Evolutionary conservation across 2,329 filamentous ascomycete species (phyloP), one percentile per base, ranked within the genome.

Genomic region (Remersonia thermophila): DNA sequence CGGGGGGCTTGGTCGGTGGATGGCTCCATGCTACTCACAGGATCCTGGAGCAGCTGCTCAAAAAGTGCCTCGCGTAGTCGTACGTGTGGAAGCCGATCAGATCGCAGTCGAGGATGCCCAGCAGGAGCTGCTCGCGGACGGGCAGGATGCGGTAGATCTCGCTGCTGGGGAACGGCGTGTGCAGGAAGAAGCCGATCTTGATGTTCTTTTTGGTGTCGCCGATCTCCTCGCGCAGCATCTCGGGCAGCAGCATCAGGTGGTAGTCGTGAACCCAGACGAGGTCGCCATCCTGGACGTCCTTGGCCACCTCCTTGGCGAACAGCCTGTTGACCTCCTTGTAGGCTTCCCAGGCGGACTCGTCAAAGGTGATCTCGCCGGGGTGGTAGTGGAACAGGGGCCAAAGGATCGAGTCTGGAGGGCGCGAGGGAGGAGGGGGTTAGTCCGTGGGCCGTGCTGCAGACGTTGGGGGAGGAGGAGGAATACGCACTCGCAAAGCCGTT

Each of bases 341-440:
- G 35, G 86, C 89, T 16, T 79, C 72, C 91, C 91, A 98, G 3
- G 86, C 83, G 29, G 80, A 81, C 62, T 96, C 89, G 62, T 96
- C 87, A 58, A 96, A 96, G 30, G 86, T 94, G 51, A 96, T 95
- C 67, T 96, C 89, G 55, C 89, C 89, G 34, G 91, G 89, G 60
- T 98, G 91, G 63, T 96, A 96, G 65, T 96, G 91, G 67, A 98
- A 93, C 27, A 98, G 77, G 3, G 91, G 91, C 91, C 91, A 98
- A 42, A 98, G 78, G 57, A 96, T 96, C 7, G 85, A 93, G 61
- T 98, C 85, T 89, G 47, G 9, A 9, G 13, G 7, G n/a, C 6
- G n/a, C n/a, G n/a, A n/a, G n/a, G n/a, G n/a, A n/a, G n/a, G n/a
- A 20, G 12, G 1, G 7, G 3, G n/a, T 16, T 28, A 26, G 16